A percentile compares a stretch with the other conserved stretches of the same genome.
Evolutionary conservation across 1,284 basidiomycete genomes (phyloP).

Genomic region (Hemileia vastatrix): DNA sequence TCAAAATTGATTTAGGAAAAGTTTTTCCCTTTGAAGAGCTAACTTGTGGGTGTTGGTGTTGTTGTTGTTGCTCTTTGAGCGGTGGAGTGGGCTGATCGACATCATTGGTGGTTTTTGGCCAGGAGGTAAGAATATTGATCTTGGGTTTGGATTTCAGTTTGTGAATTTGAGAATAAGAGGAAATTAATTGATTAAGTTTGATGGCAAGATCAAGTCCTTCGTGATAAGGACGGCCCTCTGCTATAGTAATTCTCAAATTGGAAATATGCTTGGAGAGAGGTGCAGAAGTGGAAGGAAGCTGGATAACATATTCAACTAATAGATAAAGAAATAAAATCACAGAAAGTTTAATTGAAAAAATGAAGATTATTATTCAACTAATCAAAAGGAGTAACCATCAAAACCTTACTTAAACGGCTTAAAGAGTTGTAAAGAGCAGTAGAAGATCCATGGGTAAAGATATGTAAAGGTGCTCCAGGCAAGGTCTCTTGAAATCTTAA

Average conservation of each 20-base stretch:
- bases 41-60: too few species aligned
- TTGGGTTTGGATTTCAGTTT: slow-evolving; percentile 7
- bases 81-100: background rate
- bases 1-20: slow-evolving; percentile 7
- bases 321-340: too few species aligned
- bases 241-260: slow-evolving; percentile 18
- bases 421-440: slow-evolving; percentile 8
- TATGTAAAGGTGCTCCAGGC: background rate
- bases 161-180: slow-evolving; percentile 6
- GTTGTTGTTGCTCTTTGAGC: too few species aligned
- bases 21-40: too few species aligned
- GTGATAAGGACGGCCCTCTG: slow-evolving; percentile 11
- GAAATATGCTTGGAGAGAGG: background rate
- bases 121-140: too few species aligned
- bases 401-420: slow-evolving; percentile 7
- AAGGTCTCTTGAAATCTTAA: slow-evolving; percentile 9
- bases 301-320: background rate
- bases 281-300: background rate
- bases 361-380: too few species aligned
- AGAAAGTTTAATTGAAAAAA: too few species aligned
- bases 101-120: background rate
- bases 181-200: slow-evolving; percentile 8
- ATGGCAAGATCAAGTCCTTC: slow-evolving; percentile 18
- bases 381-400: too few species aligned
- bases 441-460: slow-evolving; percentile 14